A percentile compares a stretch with the other conserved stretches of the same genome.
Conservation (phyloP, 495 filamentous ascomycete genomes). For the Aeminium ludgeri region DNA sequence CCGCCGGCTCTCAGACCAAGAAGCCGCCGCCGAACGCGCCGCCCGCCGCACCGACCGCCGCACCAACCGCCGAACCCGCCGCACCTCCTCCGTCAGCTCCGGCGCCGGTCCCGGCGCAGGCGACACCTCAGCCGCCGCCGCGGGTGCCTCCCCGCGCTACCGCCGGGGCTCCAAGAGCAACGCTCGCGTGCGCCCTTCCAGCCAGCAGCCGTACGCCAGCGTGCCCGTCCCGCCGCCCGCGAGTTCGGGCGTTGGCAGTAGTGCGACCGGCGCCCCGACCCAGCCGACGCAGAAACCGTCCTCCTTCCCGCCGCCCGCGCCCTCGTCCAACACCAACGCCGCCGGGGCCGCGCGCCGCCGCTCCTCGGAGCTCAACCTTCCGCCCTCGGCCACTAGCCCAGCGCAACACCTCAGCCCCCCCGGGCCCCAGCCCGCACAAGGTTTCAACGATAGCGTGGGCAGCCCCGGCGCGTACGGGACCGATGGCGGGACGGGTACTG, state of each 20-base stretch:
- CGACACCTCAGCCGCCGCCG: too few species aligned
- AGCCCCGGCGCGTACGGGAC: slow-evolving; percentile 15
- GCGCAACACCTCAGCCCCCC: slow-evolving; percentile 1
- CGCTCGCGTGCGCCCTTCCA: slow-evolving; percentile 4
- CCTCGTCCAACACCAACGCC: too few species aligned
- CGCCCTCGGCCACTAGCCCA: slow-evolving; percentile 20
- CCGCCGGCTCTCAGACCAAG: slow-evolving; percentile 61
- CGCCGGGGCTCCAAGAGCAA: too few species aligned
- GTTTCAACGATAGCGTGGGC: slow-evolving; percentile 12
- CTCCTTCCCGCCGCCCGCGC: too few species aligned
- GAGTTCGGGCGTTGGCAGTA: too few species aligned
- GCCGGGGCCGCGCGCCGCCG: slow-evolving; percentile 2
- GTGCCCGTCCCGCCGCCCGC: slow-evolving; percentile 11
- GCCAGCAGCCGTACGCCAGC: slow-evolving; percentile 8
- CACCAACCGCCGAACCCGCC: slow-evolving; percentile 4
- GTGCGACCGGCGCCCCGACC: too few species aligned
- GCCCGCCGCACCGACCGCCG: slow-evolving; percentile 31
- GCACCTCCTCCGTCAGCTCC: slow-evolving; percentile 18
- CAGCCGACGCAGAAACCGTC: too few species aligned
- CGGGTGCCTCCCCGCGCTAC: too few species aligned
- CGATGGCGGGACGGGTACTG: slow-evolving; percentile 26
- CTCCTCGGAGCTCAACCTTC: slow-evolving; percentile 13
- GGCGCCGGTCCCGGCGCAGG: slow-evolving; percentile 15
- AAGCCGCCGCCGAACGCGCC: slow-evolving; percentile 49
- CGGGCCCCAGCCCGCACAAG: background rate